phyloP scores from a whole-genome alignment of 306 rosid genomes.

The Ziziphus jujuba region DNA sequence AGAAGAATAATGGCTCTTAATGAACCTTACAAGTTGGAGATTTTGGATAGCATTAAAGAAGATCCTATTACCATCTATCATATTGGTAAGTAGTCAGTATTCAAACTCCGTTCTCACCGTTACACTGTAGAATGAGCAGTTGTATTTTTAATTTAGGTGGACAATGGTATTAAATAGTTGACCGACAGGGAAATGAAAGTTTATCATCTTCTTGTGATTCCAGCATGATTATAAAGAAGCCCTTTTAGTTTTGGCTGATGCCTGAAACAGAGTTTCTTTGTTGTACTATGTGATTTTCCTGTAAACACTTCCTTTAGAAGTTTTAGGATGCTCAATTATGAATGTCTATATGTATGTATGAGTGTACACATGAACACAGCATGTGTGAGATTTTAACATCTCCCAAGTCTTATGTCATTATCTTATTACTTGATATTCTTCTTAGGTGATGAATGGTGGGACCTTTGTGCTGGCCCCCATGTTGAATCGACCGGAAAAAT shows the following conservation, averaged over 20 bases:
- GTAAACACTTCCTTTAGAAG: too few species aligned
- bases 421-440: constrained; percentile 14
- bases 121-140: not conserved
- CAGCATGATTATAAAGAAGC: too few species aligned
- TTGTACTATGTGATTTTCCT: too few species aligned
- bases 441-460: constrained; percentile 95
- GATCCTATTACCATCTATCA: constrained; percentile 89
- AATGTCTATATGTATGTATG: too few species aligned
- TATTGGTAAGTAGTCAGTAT: constrained; percentile 59
- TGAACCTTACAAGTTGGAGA: constrained; percentile 93
- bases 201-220: too few species aligned
- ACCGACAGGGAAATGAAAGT: too few species aligned
- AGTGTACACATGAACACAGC: not conserved
- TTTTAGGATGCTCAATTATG: too few species aligned
- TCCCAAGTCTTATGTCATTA: not conserved
- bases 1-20: constrained; percentile 75
- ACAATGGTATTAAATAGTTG: not conserved
- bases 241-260: too few species aligned
- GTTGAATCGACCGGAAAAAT: constrained; percentile 90
- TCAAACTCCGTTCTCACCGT: not conserved
- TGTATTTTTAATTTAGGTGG: not conserved
- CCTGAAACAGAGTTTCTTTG: too few species aligned
- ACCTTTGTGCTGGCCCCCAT: constrained; percentile 98
- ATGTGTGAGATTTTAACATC: not conserved
- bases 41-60: constrained; percentile 87